Evolutionary conservation across 2,329 filamentous ascomycete species (phyloP).

Genomic region (Sphaceloma murrayae): DNA sequence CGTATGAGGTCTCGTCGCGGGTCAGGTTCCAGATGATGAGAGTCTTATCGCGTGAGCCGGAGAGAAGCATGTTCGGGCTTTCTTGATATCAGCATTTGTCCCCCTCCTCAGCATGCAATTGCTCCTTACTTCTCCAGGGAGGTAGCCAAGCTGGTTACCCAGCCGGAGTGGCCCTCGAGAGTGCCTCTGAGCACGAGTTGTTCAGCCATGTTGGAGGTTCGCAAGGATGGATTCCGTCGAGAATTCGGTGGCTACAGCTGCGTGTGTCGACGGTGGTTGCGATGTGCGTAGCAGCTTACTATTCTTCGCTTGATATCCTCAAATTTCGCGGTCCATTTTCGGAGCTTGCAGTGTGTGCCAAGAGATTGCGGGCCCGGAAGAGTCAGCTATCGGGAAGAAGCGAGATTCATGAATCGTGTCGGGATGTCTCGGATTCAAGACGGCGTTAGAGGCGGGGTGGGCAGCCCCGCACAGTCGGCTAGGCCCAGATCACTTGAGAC

Average conservation of each 20-base stretch:
- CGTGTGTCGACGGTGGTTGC: background rate
- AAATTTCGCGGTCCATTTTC: conserved; percentile 16
- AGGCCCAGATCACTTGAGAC: background rate
- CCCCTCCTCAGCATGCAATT: conserved; percentile 19
- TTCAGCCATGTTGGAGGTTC: conserved; percentile 28
- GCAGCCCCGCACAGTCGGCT: background rate
- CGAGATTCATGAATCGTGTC: background rate
- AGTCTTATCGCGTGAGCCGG: conserved; percentile 93
- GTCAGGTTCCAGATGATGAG: conserved; percentile 99
- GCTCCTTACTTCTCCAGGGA: conserved; percentile 89
- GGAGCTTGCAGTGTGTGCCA: conserved; percentile 16
- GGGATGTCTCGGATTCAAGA: background rate
- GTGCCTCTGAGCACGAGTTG: conserved; percentile 37
- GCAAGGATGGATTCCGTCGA: background rate
- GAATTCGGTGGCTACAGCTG: background rate
- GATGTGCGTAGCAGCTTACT: conserved; percentile 11
- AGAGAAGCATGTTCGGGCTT: conserved; percentile 99
- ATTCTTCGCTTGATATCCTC: conserved; percentile 13
- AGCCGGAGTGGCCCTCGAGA: conserved; percentile 85
- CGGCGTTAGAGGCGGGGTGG: background rate
- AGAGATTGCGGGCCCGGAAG: background rate
- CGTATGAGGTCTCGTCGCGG: conserved; percentile 95
- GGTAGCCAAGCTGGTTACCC: conserved; percentile 97
- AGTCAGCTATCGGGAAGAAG: conserved; percentile 11
- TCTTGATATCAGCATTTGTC: conserved; percentile 26